Evolutionary conservation across 768 basidiomycete species (phyloP).

Genomic region (Trametes sanguinea): DNA sequence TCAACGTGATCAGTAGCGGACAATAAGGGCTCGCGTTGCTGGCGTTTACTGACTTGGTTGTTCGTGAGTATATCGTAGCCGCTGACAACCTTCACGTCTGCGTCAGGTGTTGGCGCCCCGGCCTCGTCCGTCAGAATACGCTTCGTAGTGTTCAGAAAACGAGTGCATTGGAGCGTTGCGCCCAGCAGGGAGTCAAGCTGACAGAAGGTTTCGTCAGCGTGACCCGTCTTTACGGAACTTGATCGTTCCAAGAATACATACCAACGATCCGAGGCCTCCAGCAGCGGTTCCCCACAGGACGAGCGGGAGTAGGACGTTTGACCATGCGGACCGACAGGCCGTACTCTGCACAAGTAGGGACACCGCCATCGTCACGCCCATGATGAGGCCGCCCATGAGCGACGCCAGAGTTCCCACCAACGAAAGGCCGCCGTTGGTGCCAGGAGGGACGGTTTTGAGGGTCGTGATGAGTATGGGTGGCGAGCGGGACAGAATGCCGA

Average conservation of each 20-base stretch:
- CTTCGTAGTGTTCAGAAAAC: constrained; percentile 63
- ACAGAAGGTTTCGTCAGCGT: background rate
- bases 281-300: constrained; percentile 61
- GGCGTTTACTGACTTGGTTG: constrained; percentile 57
- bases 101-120: constrained; percentile 29
- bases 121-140: constrained; percentile 63
- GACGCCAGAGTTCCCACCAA: constrained; percentile 74
- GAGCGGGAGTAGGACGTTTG: constrained; percentile 42
- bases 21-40: background rate
- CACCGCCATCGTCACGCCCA: constrained; percentile 63
- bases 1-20: too few relatives aligned
- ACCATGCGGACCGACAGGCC: constrained; percentile 48
- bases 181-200: constrained; percentile 87
- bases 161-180: constrained; percentile 81
- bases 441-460: constrained; percentile 71
- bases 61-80: constrained; percentile 79
- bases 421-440: constrained; percentile 90
- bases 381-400: constrained; percentile 66
- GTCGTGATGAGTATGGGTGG: constrained; percentile 81
- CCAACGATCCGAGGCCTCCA: constrained; percentile 81
- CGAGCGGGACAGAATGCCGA: constrained; percentile 78
- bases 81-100: constrained; percentile 57
- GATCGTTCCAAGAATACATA: constrained; percentile 37
- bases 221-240: background rate
- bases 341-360: constrained; percentile 64